phyloP scores from a whole-genome alignment of 345 rosid species.

The Eucalyptus sideroxylon region DNA sequence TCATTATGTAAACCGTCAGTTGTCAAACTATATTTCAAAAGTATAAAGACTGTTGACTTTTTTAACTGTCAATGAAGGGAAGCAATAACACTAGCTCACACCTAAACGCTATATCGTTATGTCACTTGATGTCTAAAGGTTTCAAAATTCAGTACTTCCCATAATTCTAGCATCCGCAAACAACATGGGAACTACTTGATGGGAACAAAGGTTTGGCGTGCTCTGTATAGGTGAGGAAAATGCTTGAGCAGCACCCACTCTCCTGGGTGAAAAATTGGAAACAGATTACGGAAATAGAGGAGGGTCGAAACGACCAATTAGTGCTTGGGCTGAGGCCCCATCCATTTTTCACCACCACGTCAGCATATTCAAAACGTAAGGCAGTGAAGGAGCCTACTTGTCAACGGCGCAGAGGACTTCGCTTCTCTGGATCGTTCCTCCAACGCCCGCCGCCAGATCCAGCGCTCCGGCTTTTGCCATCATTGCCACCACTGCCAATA shows the following conservation, averaged over 20 bases:
- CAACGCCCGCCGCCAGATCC: slow-evolving; percentile 87
- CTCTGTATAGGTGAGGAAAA: background rate
- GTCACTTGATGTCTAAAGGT: background rate
- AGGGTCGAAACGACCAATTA: background rate
- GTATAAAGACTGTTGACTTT: background rate
- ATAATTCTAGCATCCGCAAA: background rate
- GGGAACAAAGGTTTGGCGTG: background rate
- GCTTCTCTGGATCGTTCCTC: slow-evolving; percentile 70
- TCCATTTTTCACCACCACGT: background rate
- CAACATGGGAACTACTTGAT: background rate
- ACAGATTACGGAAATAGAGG: background rate
- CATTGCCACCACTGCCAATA: background rate
- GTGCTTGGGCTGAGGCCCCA: background rate
- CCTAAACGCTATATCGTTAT: background rate
- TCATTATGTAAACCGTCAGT: background rate
- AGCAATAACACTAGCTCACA: background rate
- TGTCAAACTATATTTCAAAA: background rate
- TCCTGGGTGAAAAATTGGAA: background rate
- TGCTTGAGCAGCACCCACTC: background rate
- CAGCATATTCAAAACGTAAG: background rate
- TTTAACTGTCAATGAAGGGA: background rate
- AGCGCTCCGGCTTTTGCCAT: slow-evolving; percentile 55
- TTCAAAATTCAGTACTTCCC: background rate
- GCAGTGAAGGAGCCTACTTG: slow-evolving; percentile 9
- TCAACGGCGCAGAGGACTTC: slow-evolving; percentile 84